Conservation (phyloP, 371 early-diverging fungal species). For the Apophysomyces variabilis region DNA sequence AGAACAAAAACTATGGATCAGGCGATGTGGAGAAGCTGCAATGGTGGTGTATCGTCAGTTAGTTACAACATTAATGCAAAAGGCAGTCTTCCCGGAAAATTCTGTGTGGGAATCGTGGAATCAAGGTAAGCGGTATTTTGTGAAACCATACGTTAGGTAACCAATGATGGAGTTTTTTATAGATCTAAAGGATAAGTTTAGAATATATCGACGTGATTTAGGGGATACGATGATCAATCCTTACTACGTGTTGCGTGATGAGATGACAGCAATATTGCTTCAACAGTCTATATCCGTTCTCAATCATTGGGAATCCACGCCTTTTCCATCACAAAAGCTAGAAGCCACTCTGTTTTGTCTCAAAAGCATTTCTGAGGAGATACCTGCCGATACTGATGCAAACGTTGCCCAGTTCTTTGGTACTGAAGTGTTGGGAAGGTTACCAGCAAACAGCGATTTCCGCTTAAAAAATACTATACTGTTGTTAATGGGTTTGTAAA, state of each 20-base stretch:
- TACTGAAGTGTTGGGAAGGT: constrained; percentile 54
- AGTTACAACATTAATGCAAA: constrained; percentile 55
- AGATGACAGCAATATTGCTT: constrained; percentile 63
- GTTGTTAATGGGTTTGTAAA: constrained; percentile 51
- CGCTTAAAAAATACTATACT: constrained; percentile 57
- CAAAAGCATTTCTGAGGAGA: constrained; percentile 75
- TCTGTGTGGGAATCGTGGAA: constrained; percentile 63
- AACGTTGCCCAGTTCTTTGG: constrained; percentile 68
- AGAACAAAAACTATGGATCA: constrained; percentile 33
- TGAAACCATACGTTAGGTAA: not conserved
- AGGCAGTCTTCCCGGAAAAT: constrained; percentile 64
- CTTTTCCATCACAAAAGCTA: constrained; percentile 33
- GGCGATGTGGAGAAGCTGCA: constrained; percentile 36
- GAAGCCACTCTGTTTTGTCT: constrained; percentile 71
- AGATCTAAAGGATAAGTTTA: constrained; percentile 68
- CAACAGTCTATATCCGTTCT: constrained; percentile 54
- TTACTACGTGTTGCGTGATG: constrained; percentile 70
- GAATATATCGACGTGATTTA: constrained; percentile 73
- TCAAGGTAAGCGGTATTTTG: constrained; percentile 44
- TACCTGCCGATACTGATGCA: constrained; percentile 53
- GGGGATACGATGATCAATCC: constrained; percentile 78
- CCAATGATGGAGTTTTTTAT: constrained; percentile 6
- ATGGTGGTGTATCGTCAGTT: constrained; percentile 56
- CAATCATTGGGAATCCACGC: constrained; percentile 37
- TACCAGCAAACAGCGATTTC: constrained; percentile 41